Percentiles rank a stretch among this genome's conserved stretches.
Evolutionary conservation across 495 filamentous ascomycete genomes (phyloP).

Genomic region (Podospora fimiseda): DNA sequence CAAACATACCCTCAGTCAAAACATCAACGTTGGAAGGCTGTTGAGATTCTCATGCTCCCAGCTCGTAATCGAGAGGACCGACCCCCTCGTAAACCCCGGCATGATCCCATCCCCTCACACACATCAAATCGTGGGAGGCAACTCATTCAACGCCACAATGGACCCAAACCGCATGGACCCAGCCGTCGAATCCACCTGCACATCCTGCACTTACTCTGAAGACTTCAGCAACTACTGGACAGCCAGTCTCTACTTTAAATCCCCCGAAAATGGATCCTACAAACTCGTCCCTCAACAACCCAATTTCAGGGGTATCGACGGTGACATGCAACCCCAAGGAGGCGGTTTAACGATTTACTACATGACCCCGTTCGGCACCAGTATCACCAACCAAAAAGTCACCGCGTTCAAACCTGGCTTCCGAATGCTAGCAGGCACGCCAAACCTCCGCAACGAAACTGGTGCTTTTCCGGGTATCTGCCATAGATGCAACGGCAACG

Average conservation of each 20-base stretch:
- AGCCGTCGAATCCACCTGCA: constrained; percentile 26
- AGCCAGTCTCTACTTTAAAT: constrained; percentile 37
- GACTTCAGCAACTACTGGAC: constrained; percentile 44
- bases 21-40: constrained; percentile 3
- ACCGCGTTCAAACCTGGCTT: constrained; percentile 38
- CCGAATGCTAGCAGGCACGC: constrained; percentile 36
- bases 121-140: constrained; percentile 34
- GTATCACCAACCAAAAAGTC: constrained; percentile 21
- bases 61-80: constrained; percentile 33
- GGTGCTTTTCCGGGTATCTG: constrained; percentile 21
- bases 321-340: constrained; percentile 33
- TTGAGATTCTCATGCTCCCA: constrained; percentile 38
- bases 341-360: constrained; percentile 42
- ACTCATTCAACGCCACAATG: constrained; percentile 31
- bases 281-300: constrained; percentile 35
- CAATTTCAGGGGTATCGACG: constrained; percentile 21
- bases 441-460: constrained; percentile 22
- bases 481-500: constrained; percentile 2
- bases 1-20: neutral
- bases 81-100: constrained; percentile 34
- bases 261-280: constrained; percentile 32
- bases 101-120: constrained; percentile 31
- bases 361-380: constrained; percentile 20
- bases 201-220: constrained; percentile 32
- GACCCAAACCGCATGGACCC: constrained; percentile 19